These are phyloP conservation scores for Eucommia ulmoides DNA, from an alignment of 257 asterid species.

Conservation along the genomic window DNA sequence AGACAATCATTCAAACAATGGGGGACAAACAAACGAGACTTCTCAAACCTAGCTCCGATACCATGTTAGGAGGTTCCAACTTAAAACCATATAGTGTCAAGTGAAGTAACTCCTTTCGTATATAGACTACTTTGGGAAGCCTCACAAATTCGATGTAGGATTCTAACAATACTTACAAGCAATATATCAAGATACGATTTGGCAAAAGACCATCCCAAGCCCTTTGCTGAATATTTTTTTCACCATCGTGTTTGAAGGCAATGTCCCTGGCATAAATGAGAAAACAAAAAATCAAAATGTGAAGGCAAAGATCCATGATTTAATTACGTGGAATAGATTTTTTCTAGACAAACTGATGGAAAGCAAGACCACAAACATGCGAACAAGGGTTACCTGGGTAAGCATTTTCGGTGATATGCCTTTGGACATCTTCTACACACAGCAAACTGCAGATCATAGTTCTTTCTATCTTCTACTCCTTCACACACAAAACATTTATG, in stretches of 20 bases:
- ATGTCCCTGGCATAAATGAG: conserved; percentile 28
- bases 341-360: no score
- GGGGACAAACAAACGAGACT: no score
- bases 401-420: conserved; percentile 79
- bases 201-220: conserved; percentile 82
- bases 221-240: conserved; percentile 32
- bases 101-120: no score
- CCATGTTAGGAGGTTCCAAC: no score
- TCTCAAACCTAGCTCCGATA: background rate
- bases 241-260: conserved; percentile 33
- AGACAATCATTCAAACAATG: no score
- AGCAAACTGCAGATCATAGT: conserved; percentile 50
- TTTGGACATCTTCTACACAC: conserved; percentile 95
- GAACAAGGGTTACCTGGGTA: conserved; percentile 56
- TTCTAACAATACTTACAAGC: conserved; percentile 48
- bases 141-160: background rate
- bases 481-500: conserved; percentile 63
- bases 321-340: conserved; percentile 5
- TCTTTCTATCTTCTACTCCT: conserved; percentile 48
- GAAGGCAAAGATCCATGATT: background rate
- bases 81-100: no score
- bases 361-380: no score
- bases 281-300: no score
- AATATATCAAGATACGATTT: conserved; percentile 63
- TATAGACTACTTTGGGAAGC: background rate